These are phyloP conservation scores for Haplosporangium gracile DNA, from an alignment of 192 early-diverging fungal genomes.

Conservation along the genomic window DNA sequence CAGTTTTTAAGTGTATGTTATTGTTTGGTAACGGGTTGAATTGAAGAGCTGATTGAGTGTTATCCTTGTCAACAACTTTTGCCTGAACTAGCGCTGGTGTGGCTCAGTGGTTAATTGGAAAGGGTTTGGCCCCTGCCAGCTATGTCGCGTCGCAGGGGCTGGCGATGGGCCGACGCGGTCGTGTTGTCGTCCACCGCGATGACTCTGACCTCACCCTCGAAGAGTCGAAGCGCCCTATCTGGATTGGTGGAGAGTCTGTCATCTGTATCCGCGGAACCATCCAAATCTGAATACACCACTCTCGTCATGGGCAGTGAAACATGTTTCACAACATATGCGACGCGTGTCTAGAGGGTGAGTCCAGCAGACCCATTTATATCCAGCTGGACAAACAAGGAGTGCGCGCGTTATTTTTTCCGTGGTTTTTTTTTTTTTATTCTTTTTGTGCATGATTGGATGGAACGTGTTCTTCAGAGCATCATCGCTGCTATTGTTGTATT, in stretches of 20 bases:
- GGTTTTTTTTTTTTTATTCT: not conserved
- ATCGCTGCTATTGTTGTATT: not conserved
- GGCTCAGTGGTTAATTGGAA: conserved; percentile 40
- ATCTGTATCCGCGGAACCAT: conserved; percentile 26
- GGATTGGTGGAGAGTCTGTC: conserved; percentile 32
- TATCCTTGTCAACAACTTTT: not conserved
- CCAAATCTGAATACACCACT: conserved; percentile 1
- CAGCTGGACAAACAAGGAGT: not conserved
- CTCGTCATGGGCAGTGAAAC: not conserved
- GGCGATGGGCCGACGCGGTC: conserved; percentile 34
- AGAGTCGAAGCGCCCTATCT: conserved; percentile 13
- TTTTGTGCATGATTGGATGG: not conserved
- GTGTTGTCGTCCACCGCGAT: conserved; percentile 19
- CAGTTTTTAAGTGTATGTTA: not conserved
- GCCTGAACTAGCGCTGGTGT: conserved; percentile 25
- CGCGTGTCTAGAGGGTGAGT: too few relatives aligned
- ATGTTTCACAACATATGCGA: not conserved
- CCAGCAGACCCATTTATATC: not conserved
- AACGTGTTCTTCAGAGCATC: not conserved
- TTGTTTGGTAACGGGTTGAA: not conserved
- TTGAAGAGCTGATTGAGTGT: not conserved
- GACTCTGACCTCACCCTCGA: conserved; percentile 15
- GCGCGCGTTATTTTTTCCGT: not conserved
- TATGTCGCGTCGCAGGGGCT: conserved; percentile 31
- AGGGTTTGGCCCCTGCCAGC: conserved; percentile 12